Evolutionary conservation across 106 monocot species (phyloP), one percentile per base, ranked within the genome.

Genomic region (Acanthochlamys bracteata): DNA sequence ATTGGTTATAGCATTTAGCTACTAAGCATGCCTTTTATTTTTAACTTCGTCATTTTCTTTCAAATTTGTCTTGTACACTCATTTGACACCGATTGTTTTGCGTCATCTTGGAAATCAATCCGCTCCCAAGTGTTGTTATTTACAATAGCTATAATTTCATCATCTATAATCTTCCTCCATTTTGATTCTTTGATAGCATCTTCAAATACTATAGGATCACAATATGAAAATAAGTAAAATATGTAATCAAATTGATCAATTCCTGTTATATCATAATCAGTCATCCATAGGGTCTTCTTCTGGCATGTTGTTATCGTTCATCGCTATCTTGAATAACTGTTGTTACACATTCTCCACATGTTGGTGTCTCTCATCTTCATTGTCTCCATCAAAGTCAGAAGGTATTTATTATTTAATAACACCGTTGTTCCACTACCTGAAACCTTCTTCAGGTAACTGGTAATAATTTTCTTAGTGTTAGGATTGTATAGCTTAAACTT

Each of bases 261-360:
- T 64, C 46, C 51, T 4, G 10, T 51, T 51, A 51, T 8, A 1
- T 33, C 51, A 51, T 51, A 51, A 51, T 51, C 39, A 42, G 33
- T 39, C 73, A 66, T 73, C 73, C 73, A 73, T 65, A 56, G 4
- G 57, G 73, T 41, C 73, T 73, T 51, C 42, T 73, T 66, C 60
- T 15, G 20, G 15, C 39, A 63, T 39, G 62, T 20, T 52, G 51
- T 39, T 52, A 15, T 7, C 62, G 61, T 62, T 14, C 39, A 20
- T 61, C 51, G 51, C 11, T 25, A 22, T 51, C 41, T 42, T 22
- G 47, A 51, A 8, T 51, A 51, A 19, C 33, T 15, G n/a, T 51
- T 51, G 51, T 19, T 51, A 8, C 1, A 19, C 51, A 51, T 51
- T 51, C n/a, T 51, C 51, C n/a, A 51, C 51, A 4, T 1, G 51